These are phyloP conservation scores for Gilbertella persicaria DNA, from an alignment of 371 early-diverging fungal genomes.

Conservation along the genomic window DNA sequence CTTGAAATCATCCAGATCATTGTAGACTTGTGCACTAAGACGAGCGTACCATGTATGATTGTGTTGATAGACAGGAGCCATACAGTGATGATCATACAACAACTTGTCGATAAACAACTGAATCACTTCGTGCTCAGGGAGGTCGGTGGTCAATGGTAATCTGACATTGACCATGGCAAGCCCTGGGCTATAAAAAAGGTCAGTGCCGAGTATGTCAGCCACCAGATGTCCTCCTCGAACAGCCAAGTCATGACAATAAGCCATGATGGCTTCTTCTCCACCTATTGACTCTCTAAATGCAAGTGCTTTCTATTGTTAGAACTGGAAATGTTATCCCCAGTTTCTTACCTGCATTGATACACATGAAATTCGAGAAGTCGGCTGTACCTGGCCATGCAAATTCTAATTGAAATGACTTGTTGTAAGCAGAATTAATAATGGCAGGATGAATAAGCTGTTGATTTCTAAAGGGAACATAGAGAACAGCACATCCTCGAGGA, in stretches of 20 bases:
- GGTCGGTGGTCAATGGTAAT: conserved; percentile 51
- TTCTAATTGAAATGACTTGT: conserved; percentile 31
- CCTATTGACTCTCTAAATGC: conserved; percentile 56
- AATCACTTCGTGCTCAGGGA: conserved; percentile 20
- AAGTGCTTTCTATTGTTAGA: conserved; percentile 31
- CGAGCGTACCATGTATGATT: conserved; percentile 54
- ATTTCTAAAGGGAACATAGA: conserved; percentile 56
- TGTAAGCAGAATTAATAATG: conserved; percentile 52
- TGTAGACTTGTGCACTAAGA: conserved; percentile 63
- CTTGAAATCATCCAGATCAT: conserved; percentile 53
- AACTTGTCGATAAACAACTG: conserved; percentile 36
- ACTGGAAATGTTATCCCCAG: not conserved
- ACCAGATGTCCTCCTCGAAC: conserved; percentile 56
- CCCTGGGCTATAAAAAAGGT: no score
- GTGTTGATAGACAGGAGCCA: conserved; percentile 48
- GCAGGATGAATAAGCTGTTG: conserved; percentile 56
- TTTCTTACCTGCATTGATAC: conserved; percentile 44
- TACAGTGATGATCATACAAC: conserved; percentile 44
- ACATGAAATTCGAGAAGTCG: conserved; percentile 42
- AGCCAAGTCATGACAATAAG: conserved; percentile 60
- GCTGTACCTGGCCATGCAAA: conserved; percentile 44
- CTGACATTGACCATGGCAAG: conserved; percentile 63
- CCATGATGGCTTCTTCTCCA: conserved; percentile 55
- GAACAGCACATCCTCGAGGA: conserved; percentile 59
- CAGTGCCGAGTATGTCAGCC: conserved; percentile 58